Evolutionary conservation across 2,329 filamentous ascomycete species (phyloP).

Genomic region (Coleophoma cylindrospora): DNA sequence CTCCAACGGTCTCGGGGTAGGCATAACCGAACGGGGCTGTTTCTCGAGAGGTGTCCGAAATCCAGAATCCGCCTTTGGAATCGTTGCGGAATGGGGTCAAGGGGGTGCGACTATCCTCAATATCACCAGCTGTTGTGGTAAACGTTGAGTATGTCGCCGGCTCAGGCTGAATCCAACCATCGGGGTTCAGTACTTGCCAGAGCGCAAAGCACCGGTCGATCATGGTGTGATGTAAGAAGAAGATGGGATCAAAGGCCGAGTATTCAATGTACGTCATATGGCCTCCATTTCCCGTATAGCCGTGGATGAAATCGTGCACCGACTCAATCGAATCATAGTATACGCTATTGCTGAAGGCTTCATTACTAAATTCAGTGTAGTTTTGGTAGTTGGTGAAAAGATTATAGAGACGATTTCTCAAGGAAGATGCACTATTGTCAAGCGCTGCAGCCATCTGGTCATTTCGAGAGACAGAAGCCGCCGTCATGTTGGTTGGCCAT

Average conservation of each 20-base stretch:
- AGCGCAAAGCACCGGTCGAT: conserved; percentile 54
- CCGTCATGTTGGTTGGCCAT: conserved; percentile 35
- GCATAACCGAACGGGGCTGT: conserved; percentile 18
- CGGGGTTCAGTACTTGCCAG: conserved; percentile 39
- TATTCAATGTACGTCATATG: conserved; percentile 38
- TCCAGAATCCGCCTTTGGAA: conserved; percentile 42
- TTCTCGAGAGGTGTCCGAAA: conserved; percentile 10
- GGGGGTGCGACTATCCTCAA: conserved; percentile 27
- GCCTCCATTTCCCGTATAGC: conserved; percentile 51
- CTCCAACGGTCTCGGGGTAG: conserved; percentile 32
- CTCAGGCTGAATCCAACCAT: conserved; percentile 26
- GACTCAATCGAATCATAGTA: conserved; percentile 61
- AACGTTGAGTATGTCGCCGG: conserved; percentile 27
- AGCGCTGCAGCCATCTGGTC: conserved; percentile 46
- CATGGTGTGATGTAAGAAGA: conserved; percentile 50
- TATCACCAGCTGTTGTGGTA: conserved; percentile 13
- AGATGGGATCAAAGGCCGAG: conserved; percentile 41
- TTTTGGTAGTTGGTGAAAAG: conserved; percentile 64
- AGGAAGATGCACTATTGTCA: conserved; percentile 44
- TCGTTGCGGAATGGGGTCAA: conserved; percentile 36
- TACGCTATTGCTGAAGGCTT: conserved; percentile 44
- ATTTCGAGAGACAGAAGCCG: conserved; percentile 52
- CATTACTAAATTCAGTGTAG: conserved; percentile 65
- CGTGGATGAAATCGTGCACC: conserved; percentile 59
- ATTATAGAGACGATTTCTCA: conserved; percentile 61